Percentiles rank a stretch among this genome's conserved stretches.
phyloP scores from a whole-genome alignment of 352 stramenopile genomes.

The Phytopythium helicoides region DNA sequence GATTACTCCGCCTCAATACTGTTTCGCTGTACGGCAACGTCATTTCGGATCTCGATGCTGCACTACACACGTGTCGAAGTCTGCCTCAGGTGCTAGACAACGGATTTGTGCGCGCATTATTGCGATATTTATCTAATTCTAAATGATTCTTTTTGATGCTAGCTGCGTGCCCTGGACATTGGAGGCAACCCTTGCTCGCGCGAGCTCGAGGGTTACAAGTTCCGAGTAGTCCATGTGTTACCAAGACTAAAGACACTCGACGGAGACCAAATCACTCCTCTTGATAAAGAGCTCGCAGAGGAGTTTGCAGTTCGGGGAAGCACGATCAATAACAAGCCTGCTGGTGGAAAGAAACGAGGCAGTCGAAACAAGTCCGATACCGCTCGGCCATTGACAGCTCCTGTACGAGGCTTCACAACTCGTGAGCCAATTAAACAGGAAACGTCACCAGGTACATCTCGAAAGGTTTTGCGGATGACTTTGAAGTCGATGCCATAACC shows the following conservation, averaged over 20 bases:
- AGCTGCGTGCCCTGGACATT: conserved; percentile 71
- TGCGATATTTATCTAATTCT: too few species aligned
- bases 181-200: conserved; percentile 73
- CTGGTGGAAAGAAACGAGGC: conserved; percentile 7
- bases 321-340: conserved; percentile 6
- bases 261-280: conserved; percentile 63
- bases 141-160: not conserved
- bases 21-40: conserved; percentile 63
- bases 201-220: conserved; percentile 70
- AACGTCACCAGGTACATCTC: not conserved
- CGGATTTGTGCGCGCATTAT: too few species aligned
- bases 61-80: conserved; percentile 46
- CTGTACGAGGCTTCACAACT: conserved; percentile 5
- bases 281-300: conserved; percentile 75
- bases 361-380: conserved; percentile 1
- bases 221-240: conserved; percentile 55
- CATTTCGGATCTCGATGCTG: conserved; percentile 39
- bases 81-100: conserved; percentile 44
- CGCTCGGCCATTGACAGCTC: conserved; percentile 37
- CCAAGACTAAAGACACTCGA: conserved; percentile 69
- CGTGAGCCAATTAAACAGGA: not conserved
- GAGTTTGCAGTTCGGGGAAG: conserved; percentile 35
- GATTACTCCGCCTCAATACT: conserved; percentile 50
- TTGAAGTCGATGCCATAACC: not conserved
- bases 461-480: not conserved